Percentiles rank a stretch among this genome's conserved stretches.
Evolutionary conservation across 2,329 filamentous ascomycete genomes (phyloP).

Genomic region (Scedosporium apiospermum): DNA sequence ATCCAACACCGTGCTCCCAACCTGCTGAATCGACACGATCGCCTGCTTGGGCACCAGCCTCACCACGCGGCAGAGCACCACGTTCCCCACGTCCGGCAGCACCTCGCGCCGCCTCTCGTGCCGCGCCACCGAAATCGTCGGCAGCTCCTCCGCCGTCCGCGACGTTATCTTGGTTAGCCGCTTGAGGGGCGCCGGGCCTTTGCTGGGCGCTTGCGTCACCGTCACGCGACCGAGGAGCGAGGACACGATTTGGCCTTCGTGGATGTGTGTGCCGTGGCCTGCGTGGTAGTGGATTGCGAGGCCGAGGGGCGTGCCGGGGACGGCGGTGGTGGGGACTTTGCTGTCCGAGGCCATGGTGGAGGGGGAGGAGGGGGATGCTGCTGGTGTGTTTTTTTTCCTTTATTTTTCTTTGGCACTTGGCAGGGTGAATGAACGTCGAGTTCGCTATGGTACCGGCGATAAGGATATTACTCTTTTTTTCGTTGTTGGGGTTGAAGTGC

Average conservation of each 20-base stretch:
- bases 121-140: constrained; percentile 47
- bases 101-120: constrained; percentile 52
- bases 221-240: constrained; percentile 70
- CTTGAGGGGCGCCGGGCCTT: constrained; percentile 41
- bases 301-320: constrained; percentile 78
- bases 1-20: constrained; percentile 61
- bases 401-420: neutral
- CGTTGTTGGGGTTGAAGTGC: neutral
- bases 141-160: constrained; percentile 30
- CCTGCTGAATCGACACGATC: constrained; percentile 75
- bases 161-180: constrained; percentile 49
- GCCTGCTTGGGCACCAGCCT: constrained; percentile 80
- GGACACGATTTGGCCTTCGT: constrained; percentile 65
- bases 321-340: constrained; percentile 40
- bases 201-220: constrained; percentile 35
- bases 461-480: neutral
- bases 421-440: neutral
- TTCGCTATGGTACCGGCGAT: neutral
- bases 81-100: constrained; percentile 70
- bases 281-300: constrained; percentile 55
- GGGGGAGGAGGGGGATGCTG: neutral
- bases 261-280: constrained; percentile 77
- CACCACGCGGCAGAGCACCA: constrained; percentile 76
- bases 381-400: neutral
- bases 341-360: constrained; percentile 23